Base-by-base conservation (phyloP, 2,329 filamentous ascomycete species). In the Diaporthe ilicicola region DNA sequence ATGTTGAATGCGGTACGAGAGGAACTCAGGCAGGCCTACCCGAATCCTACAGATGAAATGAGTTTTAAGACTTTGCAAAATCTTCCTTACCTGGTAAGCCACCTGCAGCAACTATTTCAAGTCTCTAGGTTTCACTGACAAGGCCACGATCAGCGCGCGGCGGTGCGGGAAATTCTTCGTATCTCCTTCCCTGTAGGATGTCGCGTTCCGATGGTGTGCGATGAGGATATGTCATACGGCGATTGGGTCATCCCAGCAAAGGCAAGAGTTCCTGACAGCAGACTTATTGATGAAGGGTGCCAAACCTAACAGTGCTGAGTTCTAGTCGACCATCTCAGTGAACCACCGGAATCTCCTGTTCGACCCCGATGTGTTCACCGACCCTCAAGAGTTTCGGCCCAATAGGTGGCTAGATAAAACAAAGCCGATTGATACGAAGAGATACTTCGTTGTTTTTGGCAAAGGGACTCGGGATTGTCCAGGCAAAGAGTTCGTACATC, bases 161-260 rank as follows among this genome's bases (percentile, higher is more conserved):
- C 39, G n/a, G 54, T 59, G 54, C 39, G 37, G 19, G 54, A 59
- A n/a, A 59, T 37, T n/a, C 54, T 59, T 5, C 54, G 54, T 12
- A 37, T 59, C 24, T n/a, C 29, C 24, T 59, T 59, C 32, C 54
- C 54, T 10, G 54, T 59, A 17, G 54, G 27, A 34, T 32, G 27
- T 13, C 54, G 54, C 10, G 32, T 59, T 9, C 54, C 54, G 22
- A 59, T 59, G 54, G 32, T 37, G 2, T 34, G 54, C n/a, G 27
- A 32, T 39, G 54, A 59, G 17, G 37, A 37, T 10, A 59, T 59
- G 9, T 34, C 29, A 15, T 59, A 59, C 37, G 54, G 54, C 6
- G 54, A 59, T 7, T 59, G 54, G 54, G 54, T 22, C 17, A 59
- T 59, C 27, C 54, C 54, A 37, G 54, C 54, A 39, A 37, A 59